Percentiles rank a stretch among this genome's conserved stretches.
phyloP scores from a whole-genome alignment of 495 filamentous ascomycete genomes.

The Penicillium verhagenii region DNA sequence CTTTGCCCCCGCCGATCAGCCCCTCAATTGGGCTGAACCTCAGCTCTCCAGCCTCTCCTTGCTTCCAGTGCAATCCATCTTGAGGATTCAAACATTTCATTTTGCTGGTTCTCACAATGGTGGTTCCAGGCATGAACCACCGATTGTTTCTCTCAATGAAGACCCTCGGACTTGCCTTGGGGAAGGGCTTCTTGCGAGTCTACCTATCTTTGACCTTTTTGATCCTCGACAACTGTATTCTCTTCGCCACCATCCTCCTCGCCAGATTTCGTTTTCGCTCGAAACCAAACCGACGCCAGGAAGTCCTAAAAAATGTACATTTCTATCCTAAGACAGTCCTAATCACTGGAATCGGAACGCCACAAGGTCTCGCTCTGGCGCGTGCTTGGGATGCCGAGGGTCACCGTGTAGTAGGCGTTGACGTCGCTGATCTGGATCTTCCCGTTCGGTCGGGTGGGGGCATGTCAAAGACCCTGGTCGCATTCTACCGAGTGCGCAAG shows the following conservation, averaged over 20 bases:
- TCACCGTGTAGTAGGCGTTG: conserved; percentile 71
- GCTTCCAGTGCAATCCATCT: neutral
- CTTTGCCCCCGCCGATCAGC: neutral
- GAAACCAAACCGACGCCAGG: conserved; percentile 19
- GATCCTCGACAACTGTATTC: conserved; percentile 51
- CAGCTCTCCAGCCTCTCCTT: neutral
- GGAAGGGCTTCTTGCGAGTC: conserved; percentile 6
- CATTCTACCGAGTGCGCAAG: conserved; percentile 54
- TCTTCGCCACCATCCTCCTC: conserved; percentile 34
- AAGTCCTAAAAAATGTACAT: conserved; percentile 31
- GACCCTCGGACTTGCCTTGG: conserved; percentile 3
- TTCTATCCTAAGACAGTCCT: conserved; percentile 62
- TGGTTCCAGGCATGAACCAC: neutral
- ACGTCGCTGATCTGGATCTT: conserved; percentile 59
- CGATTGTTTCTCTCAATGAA: conserved; percentile 7
- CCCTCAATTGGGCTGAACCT: conserved; percentile 7
- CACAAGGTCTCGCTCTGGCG: conserved; percentile 65
- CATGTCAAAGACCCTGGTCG: conserved; percentile 45
- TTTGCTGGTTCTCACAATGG: neutral
- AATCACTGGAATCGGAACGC: conserved; percentile 69
- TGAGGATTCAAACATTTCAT: neutral
- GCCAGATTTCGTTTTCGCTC: conserved; percentile 17
- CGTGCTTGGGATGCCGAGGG: conserved; percentile 63
- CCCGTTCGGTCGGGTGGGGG: conserved; percentile 36
- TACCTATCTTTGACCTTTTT: conserved; percentile 46